phyloP scores from a whole-genome alignment of 2,329 filamentous ascomycete genomes.

The Didymella pinodella region DNA sequence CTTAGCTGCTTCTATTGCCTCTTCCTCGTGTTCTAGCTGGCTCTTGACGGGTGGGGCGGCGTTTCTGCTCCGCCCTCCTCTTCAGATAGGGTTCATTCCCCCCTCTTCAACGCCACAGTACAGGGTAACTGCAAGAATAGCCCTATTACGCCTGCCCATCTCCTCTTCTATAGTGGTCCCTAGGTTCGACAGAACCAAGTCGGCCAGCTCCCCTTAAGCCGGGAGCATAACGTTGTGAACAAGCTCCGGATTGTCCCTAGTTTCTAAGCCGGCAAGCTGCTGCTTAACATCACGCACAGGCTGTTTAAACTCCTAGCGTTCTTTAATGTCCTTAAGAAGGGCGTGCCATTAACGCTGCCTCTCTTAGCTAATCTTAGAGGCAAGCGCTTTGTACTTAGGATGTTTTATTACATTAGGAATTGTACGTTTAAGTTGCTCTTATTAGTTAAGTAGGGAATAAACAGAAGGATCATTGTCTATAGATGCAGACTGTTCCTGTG shows the following conservation, averaged over 20 bases:
- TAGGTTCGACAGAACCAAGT: neutral
- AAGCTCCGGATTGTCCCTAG: neutral
- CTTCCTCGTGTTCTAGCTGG: constrained; percentile 13
- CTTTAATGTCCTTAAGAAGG: neutral
- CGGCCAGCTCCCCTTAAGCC: neutral
- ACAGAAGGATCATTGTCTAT: neutral
- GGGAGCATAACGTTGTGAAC: neutral
- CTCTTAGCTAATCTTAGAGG: neutral
- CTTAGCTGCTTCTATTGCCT: constrained; percentile 27
- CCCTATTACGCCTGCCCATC: neutral
- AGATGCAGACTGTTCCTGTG: constrained; percentile 19
- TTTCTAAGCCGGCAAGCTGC: neutral
- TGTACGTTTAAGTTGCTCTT: neutral
- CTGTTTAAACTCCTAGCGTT: neutral
- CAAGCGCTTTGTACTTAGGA: no score
- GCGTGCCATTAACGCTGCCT: neutral
- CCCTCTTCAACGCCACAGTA: neutral
- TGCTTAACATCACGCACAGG: neutral
- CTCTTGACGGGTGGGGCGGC: constrained; percentile 12
- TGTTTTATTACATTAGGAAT: no score
- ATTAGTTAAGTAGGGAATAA: neutral
- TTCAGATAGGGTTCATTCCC: neutral
- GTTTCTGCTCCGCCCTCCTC: constrained; percentile 3
- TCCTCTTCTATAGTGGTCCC: neutral
- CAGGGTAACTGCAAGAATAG: neutral